Percentiles rank a stretch among this genome's conserved stretches.
Conservation (phyloP, 768 basidiomycete species). For the Suillus variegatus region DNA sequence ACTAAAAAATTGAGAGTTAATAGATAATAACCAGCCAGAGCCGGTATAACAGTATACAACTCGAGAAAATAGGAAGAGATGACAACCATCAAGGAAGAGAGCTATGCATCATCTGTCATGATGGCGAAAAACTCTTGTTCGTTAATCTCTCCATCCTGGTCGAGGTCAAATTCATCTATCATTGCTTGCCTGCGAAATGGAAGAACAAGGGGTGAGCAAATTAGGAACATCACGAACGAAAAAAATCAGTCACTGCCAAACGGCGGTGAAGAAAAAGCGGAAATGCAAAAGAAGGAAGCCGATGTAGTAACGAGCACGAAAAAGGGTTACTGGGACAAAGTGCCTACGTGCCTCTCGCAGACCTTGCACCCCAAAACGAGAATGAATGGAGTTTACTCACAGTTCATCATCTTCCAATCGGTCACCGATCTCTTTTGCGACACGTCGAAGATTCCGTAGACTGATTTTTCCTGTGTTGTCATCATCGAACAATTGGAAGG, state of each 20-base stretch:
- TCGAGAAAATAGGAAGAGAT: background rate
- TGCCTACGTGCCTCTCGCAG: conserved; percentile 23
- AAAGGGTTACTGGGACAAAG: conserved; percentile 28
- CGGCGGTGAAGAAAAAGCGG: conserved; percentile 27
- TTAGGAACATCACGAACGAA: conserved; percentile 18
- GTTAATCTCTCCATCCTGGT: conserved; percentile 97
- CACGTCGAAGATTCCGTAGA: conserved; percentile 85
- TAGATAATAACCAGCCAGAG: conserved; percentile 18
- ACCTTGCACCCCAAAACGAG: conserved; percentile 19
- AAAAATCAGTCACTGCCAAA: conserved; percentile 17
- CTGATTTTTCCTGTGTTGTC: conserved; percentile 95
- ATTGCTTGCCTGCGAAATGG: conserved; percentile 83
- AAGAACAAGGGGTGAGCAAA: conserved; percentile 34
- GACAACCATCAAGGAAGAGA: conserved; percentile 1
- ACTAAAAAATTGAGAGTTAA: conserved; percentile 17
- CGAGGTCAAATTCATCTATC: conserved; percentile 99
- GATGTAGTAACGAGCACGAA: conserved; percentile 25
- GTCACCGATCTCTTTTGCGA: conserved; percentile 97
- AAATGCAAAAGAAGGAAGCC: conserved; percentile 18
- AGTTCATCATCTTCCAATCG: conserved; percentile 93
- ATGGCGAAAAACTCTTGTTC: conserved; percentile 96
- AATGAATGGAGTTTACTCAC: conserved; percentile 51
- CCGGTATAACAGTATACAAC: conserved; percentile 2
- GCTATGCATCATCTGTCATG: conserved; percentile 88
- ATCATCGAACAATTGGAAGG: conserved; percentile 96